Evolutionary conservation across 164 flowering plant species (phyloP).

Genomic region (Dillenia turbinata): DNA sequence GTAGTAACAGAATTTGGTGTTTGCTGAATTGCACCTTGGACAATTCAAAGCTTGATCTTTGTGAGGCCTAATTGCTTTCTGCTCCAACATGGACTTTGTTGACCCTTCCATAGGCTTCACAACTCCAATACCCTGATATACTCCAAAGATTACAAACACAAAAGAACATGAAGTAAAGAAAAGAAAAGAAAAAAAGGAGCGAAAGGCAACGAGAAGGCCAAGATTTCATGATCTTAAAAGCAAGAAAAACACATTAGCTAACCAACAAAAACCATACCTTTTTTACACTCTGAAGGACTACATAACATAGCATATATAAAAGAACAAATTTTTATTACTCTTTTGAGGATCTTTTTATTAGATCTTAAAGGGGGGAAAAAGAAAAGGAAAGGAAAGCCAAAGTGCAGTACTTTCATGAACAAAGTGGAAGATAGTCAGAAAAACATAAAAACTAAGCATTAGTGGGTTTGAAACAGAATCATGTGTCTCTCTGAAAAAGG

Average conservation of each 20-base stretch:
- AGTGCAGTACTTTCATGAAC: constrained; percentile 16
- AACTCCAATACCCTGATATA: constrained; percentile 21
- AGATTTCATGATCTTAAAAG: background rate
- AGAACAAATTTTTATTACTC: constrained; percentile 14
- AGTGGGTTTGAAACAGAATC: constrained; percentile 17
- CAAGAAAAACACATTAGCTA: background rate
- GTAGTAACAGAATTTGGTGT: too few relatives aligned
- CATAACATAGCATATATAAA: background rate
- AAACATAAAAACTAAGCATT: constrained; percentile 14
- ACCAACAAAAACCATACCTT: background rate
- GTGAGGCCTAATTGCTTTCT: constrained; percentile 31
- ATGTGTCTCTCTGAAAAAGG: constrained; percentile 6
- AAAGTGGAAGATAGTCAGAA: constrained; percentile 16
- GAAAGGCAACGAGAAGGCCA: constrained; percentile 12
- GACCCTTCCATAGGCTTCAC: constrained; percentile 29
- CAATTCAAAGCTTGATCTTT: constrained; percentile 53
- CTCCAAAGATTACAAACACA: background rate
- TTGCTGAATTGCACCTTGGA: constrained; percentile 40
- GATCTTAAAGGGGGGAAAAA: constrained; percentile 18
- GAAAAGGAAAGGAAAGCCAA: constrained; percentile 12
- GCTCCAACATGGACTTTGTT: constrained; percentile 15
- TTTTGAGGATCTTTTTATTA: constrained; percentile 1
- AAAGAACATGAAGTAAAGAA: background rate
- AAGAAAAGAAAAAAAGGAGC: constrained; percentile 13
- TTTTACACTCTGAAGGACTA: background rate